Percentiles rank a stretch among this genome's conserved stretches.
Evolutionary conservation across 192 early-diverging fungal genomes (phyloP).

Genomic region (Podila epigama): DNA sequence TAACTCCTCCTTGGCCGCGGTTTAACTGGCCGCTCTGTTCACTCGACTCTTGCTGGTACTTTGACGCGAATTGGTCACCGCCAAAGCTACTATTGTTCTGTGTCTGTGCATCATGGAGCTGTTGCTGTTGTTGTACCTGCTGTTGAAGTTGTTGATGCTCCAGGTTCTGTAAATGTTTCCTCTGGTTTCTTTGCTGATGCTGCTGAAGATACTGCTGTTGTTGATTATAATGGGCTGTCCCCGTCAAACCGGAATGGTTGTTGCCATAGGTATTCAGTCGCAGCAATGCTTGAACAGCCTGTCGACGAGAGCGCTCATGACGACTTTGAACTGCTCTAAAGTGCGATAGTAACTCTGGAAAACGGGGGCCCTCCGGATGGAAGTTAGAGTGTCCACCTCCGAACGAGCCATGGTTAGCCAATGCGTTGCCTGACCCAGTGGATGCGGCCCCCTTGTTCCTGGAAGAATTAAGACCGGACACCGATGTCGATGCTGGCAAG

Average conservation of each 20-base stretch:
- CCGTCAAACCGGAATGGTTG: conserved; percentile 7
- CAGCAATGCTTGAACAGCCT: conserved; percentile 45
- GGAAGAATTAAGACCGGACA: conserved; percentile 9
- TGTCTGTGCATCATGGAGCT: conserved; percentile 22
- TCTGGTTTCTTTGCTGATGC: conserved; percentile 41
- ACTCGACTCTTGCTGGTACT: conserved; percentile 15
- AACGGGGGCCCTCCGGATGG: conserved; percentile 59
- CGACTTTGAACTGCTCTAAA: conserved; percentile 75
- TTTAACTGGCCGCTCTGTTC: too few species aligned
- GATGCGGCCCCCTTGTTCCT: conserved; percentile 15
- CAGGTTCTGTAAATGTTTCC: conserved; percentile 36
- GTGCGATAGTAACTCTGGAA: conserved; percentile 74
- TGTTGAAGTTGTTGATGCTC: conserved; percentile 42
- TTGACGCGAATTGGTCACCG: conserved; percentile 3
- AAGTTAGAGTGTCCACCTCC: background rate
- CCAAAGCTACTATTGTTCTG: conserved; percentile 4
- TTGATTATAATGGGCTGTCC: conserved; percentile 37
- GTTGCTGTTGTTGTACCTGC: conserved; percentile 46
- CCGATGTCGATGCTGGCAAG: conserved; percentile 18
- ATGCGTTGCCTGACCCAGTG: background rate
- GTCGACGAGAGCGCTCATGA: conserved; percentile 75
- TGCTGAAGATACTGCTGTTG: conserved; percentile 42
- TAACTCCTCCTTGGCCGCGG: background rate
- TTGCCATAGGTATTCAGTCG: conserved; percentile 30
- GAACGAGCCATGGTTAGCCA: background rate